These are phyloP conservation scores for Mrakia blollopis DNA, from an alignment of 768 basidiomycete genomes.

Conservation along the genomic window DNA sequence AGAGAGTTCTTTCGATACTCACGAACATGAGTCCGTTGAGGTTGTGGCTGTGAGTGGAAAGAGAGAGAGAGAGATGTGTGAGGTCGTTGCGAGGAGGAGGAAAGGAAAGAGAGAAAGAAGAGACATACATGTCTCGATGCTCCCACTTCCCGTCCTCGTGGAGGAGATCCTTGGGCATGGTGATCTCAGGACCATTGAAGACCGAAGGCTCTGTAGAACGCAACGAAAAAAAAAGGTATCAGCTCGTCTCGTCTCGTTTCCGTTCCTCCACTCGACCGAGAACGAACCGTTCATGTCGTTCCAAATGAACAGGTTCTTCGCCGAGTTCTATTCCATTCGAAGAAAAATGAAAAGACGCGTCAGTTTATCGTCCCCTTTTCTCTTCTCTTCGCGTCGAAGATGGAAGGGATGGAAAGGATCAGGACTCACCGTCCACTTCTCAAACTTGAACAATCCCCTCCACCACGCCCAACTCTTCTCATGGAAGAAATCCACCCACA, in stretches of 20 bases:
- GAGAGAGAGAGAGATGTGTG: not conserved
- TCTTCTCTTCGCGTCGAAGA: not conserved
- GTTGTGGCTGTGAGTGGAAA: constrained; percentile 57
- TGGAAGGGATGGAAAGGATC: no score
- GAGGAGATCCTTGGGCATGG: constrained; percentile 66
- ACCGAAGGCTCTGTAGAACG: constrained; percentile 65
- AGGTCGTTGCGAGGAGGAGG: no score
- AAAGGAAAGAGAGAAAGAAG: not conserved
- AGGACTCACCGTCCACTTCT: constrained; percentile 48
- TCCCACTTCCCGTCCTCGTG: constrained; percentile 90
- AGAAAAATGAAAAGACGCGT: not conserved
- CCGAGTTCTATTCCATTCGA: constrained; percentile 50
- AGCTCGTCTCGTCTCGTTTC: not conserved
- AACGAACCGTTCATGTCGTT: constrained; percentile 86
- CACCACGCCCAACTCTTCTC: constrained; percentile 86
- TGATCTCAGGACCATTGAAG: constrained; percentile 98
- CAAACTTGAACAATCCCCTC: constrained; percentile 70
- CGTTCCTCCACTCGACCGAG: not conserved
- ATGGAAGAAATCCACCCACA: constrained; percentile 98
- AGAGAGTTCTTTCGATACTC: constrained; percentile 32
- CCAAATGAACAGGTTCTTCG: constrained; percentile 85
- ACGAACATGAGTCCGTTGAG: constrained; percentile 87
- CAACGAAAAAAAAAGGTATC: constrained; percentile 20
- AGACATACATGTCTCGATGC: constrained; percentile 67
- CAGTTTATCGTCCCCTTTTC: not conserved